Evolutionary conservation across 2,329 filamentous ascomycete species (phyloP).

Genomic region (Aureobasidium sp.): DNA sequence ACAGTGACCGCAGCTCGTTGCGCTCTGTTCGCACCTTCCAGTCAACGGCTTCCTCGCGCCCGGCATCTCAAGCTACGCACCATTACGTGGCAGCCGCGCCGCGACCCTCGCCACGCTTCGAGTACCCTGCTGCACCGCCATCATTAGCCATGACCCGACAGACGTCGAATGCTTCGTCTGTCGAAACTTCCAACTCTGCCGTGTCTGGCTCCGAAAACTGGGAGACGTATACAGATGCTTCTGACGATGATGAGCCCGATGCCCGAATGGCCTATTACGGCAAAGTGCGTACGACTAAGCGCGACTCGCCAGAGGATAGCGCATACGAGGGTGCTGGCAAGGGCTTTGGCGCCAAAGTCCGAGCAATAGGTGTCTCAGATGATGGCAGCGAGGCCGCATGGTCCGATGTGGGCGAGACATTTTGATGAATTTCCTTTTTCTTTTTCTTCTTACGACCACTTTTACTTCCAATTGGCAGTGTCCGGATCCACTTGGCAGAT

Average conservation of each 20-base stretch:
- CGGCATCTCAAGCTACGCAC: constrained; percentile 19
- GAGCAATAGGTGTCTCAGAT: constrained; percentile 21
- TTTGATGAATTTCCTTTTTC: constrained; percentile 21
- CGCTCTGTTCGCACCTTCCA: constrained; percentile 19
- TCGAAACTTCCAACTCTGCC: constrained; percentile 28
- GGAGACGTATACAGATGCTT: constrained; percentile 82
- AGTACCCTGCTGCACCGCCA: constrained; percentile 26
- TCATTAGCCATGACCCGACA: constrained; percentile 22
- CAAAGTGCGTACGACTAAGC: constrained; percentile 57
- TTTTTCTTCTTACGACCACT: neutral
- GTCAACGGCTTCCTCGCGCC: constrained; percentile 16
- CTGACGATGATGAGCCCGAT: constrained; percentile 53
- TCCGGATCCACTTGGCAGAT: neutral
- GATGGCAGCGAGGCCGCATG: constrained; percentile 30
- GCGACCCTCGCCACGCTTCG: constrained; percentile 18
- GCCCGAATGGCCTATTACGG: constrained; percentile 73
- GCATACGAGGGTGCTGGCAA: constrained; percentile 20
- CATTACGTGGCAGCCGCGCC: constrained; percentile 1
- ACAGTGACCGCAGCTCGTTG: constrained; percentile 54
- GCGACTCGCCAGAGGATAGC: constrained; percentile 40
- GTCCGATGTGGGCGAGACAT: constrained; percentile 32
- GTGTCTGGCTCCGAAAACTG: constrained; percentile 63
- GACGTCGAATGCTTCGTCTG: constrained; percentile 28
- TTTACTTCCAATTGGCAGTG: neutral
- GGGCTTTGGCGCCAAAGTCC: constrained; percentile 16